Evolutionary conservation across 768 basidiomycete species (phyloP).

Genomic region (Kwoniella mangroviensis): DNA sequence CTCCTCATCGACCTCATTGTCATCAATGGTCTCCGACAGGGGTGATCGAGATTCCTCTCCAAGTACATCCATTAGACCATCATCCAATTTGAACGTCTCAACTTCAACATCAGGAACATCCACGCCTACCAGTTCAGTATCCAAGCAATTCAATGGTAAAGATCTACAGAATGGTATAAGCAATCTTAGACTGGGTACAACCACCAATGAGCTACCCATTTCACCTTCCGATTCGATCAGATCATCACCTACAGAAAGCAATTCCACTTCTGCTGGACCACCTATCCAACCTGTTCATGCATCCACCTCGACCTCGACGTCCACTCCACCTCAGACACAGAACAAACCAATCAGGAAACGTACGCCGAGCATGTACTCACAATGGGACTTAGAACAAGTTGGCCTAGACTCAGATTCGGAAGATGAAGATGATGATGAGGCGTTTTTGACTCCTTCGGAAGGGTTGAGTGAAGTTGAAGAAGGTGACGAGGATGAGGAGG

Average conservation of each 20-base stretch:
- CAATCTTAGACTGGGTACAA: slow-evolving; percentile 13
- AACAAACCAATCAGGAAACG: slow-evolving; percentile 19
- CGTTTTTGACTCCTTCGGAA: slow-evolving; percentile 53
- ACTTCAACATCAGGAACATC: slow-evolving; percentile 38
- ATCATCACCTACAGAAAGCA: slow-evolving; percentile 15
- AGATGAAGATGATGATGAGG: slow-evolving; percentile 44
- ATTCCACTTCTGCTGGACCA: slow-evolving; percentile 20
- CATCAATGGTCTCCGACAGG: slow-evolving; percentile 25
- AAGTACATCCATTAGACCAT: slow-evolving; percentile 16
- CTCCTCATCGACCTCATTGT: slow-evolving; percentile 43
- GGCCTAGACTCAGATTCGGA: slow-evolving; percentile 43
- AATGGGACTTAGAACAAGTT: slow-evolving; percentile 49
- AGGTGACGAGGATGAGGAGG: slow-evolving; percentile 46
- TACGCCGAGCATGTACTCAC: slow-evolving; percentile 47
- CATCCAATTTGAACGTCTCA: slow-evolving; percentile 28
- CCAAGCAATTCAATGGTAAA: slow-evolving; percentile 17
- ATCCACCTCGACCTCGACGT: neutral
- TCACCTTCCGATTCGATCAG: slow-evolving; percentile 35
- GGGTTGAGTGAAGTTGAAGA: slow-evolving; percentile 57
- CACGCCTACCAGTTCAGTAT: slow-evolving; percentile 30
- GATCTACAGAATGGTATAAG: slow-evolving; percentile 11
- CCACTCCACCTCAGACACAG: slow-evolving; percentile 6
- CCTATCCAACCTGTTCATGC: slow-evolving; percentile 21
- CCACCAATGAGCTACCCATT: slow-evolving; percentile 10
- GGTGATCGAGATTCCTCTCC: slow-evolving; percentile 20